phyloP scores from a whole-genome alignment of 1,139 yeast species.

The Diutina catenulata region DNA sequence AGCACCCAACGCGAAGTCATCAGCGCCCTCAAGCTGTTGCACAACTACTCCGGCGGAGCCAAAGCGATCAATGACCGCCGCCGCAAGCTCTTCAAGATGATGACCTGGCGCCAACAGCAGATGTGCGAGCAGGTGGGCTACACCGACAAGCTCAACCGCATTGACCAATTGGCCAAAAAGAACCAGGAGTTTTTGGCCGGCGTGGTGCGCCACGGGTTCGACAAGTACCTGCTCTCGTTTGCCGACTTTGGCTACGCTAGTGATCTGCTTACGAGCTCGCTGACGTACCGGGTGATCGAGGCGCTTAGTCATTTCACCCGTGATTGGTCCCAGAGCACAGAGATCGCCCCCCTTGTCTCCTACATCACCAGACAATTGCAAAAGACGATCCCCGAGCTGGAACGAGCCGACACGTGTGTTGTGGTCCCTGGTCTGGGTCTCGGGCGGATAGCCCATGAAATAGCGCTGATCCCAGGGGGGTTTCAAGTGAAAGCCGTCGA shows the following conservation, averaged over 20 bases:
- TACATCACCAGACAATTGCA: slow-evolving; percentile 31
- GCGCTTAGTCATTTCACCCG: slow-evolving; percentile 61
- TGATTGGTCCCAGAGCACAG: slow-evolving; percentile 50
- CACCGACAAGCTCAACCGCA: slow-evolving; percentile 32
- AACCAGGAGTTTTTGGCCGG: slow-evolving; percentile 36
- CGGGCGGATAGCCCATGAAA: slow-evolving; percentile 58
- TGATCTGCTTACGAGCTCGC: slow-evolving; percentile 7
- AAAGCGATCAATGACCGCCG: slow-evolving; percentile 34
- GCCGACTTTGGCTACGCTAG: slow-evolving; percentile 24
- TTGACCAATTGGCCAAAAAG: slow-evolving; percentile 30
- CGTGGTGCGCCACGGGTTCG: slow-evolving; percentile 30
- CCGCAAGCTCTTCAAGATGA: slow-evolving; percentile 30
- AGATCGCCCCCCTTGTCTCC: slow-evolving; percentile 38
- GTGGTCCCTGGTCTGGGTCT: slow-evolving; percentile 75
- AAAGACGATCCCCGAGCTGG: slow-evolving; percentile 15
- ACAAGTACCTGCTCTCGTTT: slow-evolving; percentile 25
- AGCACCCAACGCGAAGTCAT: slow-evolving; percentile 21
- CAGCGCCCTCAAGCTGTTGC: slow-evolving; percentile 40
- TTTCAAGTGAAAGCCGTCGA: slow-evolving; percentile 59
- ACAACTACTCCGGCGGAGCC: slow-evolving; percentile 29
- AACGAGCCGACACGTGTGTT: slow-evolving; percentile 29
- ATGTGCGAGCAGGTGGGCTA: slow-evolving; percentile 46
- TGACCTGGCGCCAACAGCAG: slow-evolving; percentile 46
- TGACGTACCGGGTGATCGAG: slow-evolving; percentile 53
- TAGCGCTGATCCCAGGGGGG: slow-evolving; percentile 22